Base-by-base conservation (phyloP, 2,329 filamentous ascomycete genomes). In the Stemphylium lycopersici region DNA sequence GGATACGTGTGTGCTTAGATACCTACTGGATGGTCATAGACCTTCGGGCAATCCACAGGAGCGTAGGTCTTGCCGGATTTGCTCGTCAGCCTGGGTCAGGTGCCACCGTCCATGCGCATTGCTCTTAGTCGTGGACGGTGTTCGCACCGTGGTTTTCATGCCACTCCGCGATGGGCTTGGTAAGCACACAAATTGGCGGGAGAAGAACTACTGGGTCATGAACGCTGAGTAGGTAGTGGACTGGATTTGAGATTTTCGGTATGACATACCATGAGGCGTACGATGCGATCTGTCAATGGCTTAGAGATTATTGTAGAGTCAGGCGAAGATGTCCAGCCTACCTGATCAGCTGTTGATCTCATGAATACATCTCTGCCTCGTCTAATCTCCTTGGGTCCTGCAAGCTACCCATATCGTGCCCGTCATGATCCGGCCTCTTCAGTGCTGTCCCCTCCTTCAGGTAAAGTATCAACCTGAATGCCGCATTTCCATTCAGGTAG, bases 401-500 rank as follows among this genome's bases (percentile, higher is more conserved):
- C 31, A 37, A 39, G 13, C 37, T 48, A 13, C 13, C 49, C 46
- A 34, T 34, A 20, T 47, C 48, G 37, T 44, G 42, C 8, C 32
- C 52, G 1, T 67, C 43, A 44, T 38, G 32, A 5, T 58, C 44
- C 0, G 72, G 70, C 37, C 64, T 66, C 57, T 74, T 74, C 37
- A 65, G 39, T 16, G 71, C 71, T 0, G 71, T 70, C 0, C 72
- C 73, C 44, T 69, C 64, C 71, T 89, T 93, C 47, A 97, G 78
- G 59, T 93, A 88, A 33, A 99, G 76, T 6, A 98, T 87, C 46
- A 99, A 80, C 37, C 95, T 84, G 74, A 95, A 99, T 2, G 95
- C 95, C 51, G 92, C 96, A 72, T 91, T 99, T 10, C 95, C 95
- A 70, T 98, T 99, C 36, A 99, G 79, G 67, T 99, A 99, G 72